Evolutionary conservation across 2,329 filamentous ascomycete genomes (phyloP), one percentile per base, ranked within the genome.

Genomic region (Cladophialophora bantiana): DNA sequence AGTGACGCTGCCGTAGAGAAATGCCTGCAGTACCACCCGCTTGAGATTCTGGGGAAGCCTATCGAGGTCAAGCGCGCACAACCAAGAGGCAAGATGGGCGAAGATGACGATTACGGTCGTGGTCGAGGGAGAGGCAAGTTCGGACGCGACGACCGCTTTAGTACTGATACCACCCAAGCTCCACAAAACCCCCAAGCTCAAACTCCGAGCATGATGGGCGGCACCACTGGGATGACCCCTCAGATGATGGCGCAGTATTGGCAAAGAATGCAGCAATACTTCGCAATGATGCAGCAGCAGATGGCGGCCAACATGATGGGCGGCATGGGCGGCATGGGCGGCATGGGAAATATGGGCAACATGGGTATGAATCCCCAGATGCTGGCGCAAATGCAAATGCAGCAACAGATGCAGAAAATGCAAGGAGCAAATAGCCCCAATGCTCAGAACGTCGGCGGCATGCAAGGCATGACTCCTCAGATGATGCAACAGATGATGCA

Each of bases 41-140:
- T 99, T 12, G 92, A 95, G 77, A 98, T 99, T 67, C 90, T 96
- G 70, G 93, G 94, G 67, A 99, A 99, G 81, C 89, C 91, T 2
- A 98, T 99, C 73, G 95, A 99, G 78, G 95, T 99, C 62, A 99
- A 99, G 84, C 96, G 97, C 75, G 95, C 95, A 1, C 94, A 99
- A 76, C 95, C 95, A 5, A 87, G 95, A 68, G 94, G 95, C 73
- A 98, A 98, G 77, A 88, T 98, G 78, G 89, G 93, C 63, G 94
- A 97, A 72, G 93, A 96, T 65, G 93, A 96, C 67, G 90, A 93
- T 57, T 78, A 78, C 70, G 85, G 87, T n/a, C 83, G 79, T 50
- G 71, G 83, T 31, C 83, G 87, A 72, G 83, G 83, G 64, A 69
- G 74, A 65, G 75, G 76, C 32, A 75, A 75, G 53, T 73, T 72